Base-by-base conservation (phyloP, 2,329 filamentous ascomycete genomes). In the Talaromyces amestolkiae region DNA sequence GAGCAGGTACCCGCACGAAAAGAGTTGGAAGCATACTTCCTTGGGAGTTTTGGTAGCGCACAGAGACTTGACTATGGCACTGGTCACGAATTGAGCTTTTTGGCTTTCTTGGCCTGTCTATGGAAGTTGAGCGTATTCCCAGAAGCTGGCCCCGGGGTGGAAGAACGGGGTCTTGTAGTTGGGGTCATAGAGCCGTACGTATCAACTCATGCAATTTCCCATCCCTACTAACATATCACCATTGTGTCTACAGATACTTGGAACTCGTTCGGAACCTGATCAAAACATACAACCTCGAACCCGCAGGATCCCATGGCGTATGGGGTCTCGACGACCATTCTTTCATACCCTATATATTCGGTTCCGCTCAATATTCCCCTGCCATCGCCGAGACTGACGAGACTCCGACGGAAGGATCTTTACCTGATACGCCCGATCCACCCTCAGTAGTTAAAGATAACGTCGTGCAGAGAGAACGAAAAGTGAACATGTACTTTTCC, bases 271-370 rank as follows among this genome's bases (percentile, higher is more conserved):
- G 95, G 45, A 87, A 86, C 49, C 84, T 99, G 10, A 97, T 99
- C 71, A 82, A 92, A 60, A 94, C 89, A 2, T 99, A 98, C 76
- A 97, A 89, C 0, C 86, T 99, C 22, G 95, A 99, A 75, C 95
- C 95, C 3, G 95, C 95, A 6, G 95, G 95, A 2, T 96, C 94
- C 1, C 95, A 98, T 75, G 95, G 95, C 3, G 95, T 99, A 22
- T 99, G 95, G 95, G 95, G 95, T 22, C 84, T 99, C n/a, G 95
- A 99, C 75, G 95, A 99, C 76, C 94, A 99, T 78, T 93, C 88
- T 9, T 98, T 99, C 76, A 78, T 95, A 31, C 91, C 95, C 0
- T 99, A 98, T 77, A 92, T 99, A 65, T 93, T 98, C 69, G 95
- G 95, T 37, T 97, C 93, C 2, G 93, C 95, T 0, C 95, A 99